Evolutionary conservation across 306 rosid genomes (phyloP).

Genomic region (Cyamopsis tetragonoloba): DNA sequence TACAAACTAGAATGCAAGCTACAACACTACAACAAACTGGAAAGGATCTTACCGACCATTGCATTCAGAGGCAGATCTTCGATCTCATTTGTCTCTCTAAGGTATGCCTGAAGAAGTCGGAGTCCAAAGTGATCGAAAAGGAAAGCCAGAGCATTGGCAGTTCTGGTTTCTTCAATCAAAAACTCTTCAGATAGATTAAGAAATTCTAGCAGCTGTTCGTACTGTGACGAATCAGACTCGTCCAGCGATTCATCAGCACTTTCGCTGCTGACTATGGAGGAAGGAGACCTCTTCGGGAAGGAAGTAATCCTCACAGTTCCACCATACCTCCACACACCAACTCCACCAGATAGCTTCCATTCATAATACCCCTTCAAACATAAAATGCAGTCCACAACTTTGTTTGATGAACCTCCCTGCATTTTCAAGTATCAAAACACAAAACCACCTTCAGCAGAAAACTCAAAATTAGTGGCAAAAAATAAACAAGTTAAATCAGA

Average conservation of each 20-base stretch:
- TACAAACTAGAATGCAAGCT: neutral
- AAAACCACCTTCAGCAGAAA: neutral
- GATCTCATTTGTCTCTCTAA: constrained; percentile 60
- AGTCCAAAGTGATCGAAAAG: constrained; percentile 92
- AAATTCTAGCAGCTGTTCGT: constrained; percentile 73
- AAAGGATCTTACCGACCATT: constrained; percentile 94
- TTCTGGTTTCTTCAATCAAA: constrained; percentile 66
- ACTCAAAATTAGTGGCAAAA: neutral
- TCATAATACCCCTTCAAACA: constrained; percentile 91
- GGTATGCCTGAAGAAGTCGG: constrained; percentile 83
- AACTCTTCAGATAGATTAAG: constrained; percentile 76
- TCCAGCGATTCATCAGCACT: constrained; percentile 76
- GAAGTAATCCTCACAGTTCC: constrained; percentile 93
- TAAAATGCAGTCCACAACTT: constrained; percentile 96
- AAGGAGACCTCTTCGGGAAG: constrained; percentile 62
- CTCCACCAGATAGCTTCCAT: constrained; percentile 90
- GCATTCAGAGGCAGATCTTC: constrained; percentile 85
- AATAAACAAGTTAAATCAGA: neutral
- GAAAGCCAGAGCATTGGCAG: constrained; percentile 67
- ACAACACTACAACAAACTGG: constrained; percentile 8
- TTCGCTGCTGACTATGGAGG: constrained; percentile 71
- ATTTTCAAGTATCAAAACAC: constrained; percentile 27
- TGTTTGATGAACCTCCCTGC: constrained; percentile 88
- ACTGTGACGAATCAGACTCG: constrained; percentile 85
- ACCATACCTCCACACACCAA: constrained; percentile 98